Evolutionary conservation across 2,329 filamentous ascomycete species (phyloP), one percentile per base, ranked within the genome.

Genomic region (Pseudogymnoascus sp.): DNA sequence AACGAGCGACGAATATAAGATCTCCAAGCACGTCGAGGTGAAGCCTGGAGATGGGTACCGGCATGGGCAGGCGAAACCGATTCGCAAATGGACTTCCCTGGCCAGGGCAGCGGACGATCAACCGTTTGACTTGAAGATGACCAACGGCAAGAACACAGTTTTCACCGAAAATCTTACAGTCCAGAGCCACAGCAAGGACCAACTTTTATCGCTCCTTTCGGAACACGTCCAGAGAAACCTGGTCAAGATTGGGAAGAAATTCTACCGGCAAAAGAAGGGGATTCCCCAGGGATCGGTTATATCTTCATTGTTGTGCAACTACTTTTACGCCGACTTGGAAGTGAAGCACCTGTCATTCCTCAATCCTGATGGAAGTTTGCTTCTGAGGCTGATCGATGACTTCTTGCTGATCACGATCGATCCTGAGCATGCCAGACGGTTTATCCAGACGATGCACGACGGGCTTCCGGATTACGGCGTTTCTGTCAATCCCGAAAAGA

Each of bases 211-310:
- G n/a, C 80, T 97, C 4, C 78, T 97, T 7, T 76, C 83, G 16
- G 84, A 93, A 67, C 95, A 99, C 72, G 83, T 99, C n/a, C 81
- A 86, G 66, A 81, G 86, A 65, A 97, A 97, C 71, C 79, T 97
- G 26, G 86, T 99, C 71, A 91, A 90, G 71, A 87, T 97, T 40
- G 93, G 92, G 59, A 93, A 92, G 76, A 90, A 88, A 68, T 92
- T 87, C 73, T 97, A 95, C 73, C 84, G 91, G 23, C 95, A 99
- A 73, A 93, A 87, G 73, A 79, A 83, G 21, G 95, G 95, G 12
- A 97, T 99, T 40, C 93, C 95, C 0, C 95, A 99, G 74, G 95
- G 95, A 6, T 97, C 93, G 0, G 83, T 97, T 1, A 74, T 99
- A 4, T 97, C 93, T 0, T 90, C 88, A 47, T 80, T 92, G 42